Evolutionary conservation across 2,329 filamentous ascomycete species (phyloP), one percentile per base, ranked within the genome.

Genomic region (Juglanconis oblonga): DNA sequence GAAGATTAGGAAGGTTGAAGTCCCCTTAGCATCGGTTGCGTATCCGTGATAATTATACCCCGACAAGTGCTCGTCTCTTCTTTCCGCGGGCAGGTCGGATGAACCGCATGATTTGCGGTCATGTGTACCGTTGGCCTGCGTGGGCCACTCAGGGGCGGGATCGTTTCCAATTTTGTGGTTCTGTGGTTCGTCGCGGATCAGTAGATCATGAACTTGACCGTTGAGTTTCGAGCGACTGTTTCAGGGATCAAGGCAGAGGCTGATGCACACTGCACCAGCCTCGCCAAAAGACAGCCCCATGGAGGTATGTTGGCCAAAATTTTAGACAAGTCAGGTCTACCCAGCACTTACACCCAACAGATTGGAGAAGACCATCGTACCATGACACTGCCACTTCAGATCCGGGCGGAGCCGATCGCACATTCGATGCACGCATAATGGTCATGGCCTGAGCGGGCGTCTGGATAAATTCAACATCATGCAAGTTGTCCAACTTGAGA

Each of bases 101-200:
- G 38, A 42, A 42, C 38, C 36, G 17, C 17, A 24, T 24, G 17
- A 24, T 24, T 24, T 24, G 17, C 17, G 17, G 17, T 24, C 17
- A 24, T 24, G 2, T 24, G 17, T 24, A 24, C 17, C 17, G 17
- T 24, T 24, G 17, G 17, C 17, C 17, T 24, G 17, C 17, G 17
- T 24, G 17, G 17, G 17, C 17, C 17, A 24, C 17, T 24, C 1
- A 24, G 17, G 17, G 17, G 17, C 17, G 17, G 17, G 17, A 24
- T 24, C 17, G 17, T 24, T 24, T 24, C 17, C 17, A 24, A 24
- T 24, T 24, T 24, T 24, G 17, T 33, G 31, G 11, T 31, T 52
- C 9, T n/a, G 14, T 52, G 49, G 48, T 48, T 10, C 48, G 58
- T 57, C 58, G 58, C 58, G 51, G 58, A 57, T 60, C 53, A 5